Evolutionary conservation across 805 yeast species (phyloP).

Genomic region (Huiozyma naganishii): DNA sequence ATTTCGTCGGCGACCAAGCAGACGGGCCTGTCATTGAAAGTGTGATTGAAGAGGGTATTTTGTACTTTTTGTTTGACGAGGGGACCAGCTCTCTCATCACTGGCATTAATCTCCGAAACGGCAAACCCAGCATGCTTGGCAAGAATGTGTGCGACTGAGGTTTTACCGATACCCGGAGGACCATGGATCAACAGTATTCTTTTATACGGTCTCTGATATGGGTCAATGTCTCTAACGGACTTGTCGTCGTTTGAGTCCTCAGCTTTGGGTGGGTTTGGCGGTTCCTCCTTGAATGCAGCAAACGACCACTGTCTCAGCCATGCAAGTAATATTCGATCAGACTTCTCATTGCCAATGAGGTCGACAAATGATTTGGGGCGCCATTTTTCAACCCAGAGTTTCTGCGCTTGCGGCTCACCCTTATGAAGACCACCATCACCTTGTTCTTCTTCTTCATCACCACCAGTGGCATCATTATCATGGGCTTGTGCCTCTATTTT

Average conservation of each 20-base stretch:
- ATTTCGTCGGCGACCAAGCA: constrained; percentile 84
- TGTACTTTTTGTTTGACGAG: constrained; percentile 42
- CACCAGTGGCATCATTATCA: neutral
- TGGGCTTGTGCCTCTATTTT: constrained; percentile 19
- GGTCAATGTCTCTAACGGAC: constrained; percentile 28
- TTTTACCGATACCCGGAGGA: constrained; percentile 90
- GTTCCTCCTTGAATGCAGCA: constrained; percentile 40
- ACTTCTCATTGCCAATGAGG: constrained; percentile 56
- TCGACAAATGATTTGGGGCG: constrained; percentile 55
- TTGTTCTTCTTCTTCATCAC: neutral
- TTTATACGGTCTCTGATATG: constrained; percentile 46
- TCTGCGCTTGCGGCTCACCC: neutral
- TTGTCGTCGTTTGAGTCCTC: constrained; percentile 5
- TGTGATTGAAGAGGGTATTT: constrained; percentile 55
- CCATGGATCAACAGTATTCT: constrained; percentile 74
- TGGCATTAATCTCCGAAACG: constrained; percentile 77
- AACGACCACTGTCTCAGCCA: constrained; percentile 66
- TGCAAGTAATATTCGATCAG: constrained; percentile 45
- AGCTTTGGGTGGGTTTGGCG: constrained; percentile 9
- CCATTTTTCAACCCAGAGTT: constrained; percentile 54
- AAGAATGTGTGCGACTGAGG: constrained; percentile 75
- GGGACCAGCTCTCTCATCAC: constrained; percentile 62
- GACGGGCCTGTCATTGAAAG: constrained; percentile 62
- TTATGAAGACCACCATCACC: neutral
- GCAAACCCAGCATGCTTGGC: constrained; percentile 76